Evolutionary conservation across 108 stramenopile species (phyloP), one percentile per base, ranked within the genome.

Genomic region (Nannochloropsis salina): DNA sequence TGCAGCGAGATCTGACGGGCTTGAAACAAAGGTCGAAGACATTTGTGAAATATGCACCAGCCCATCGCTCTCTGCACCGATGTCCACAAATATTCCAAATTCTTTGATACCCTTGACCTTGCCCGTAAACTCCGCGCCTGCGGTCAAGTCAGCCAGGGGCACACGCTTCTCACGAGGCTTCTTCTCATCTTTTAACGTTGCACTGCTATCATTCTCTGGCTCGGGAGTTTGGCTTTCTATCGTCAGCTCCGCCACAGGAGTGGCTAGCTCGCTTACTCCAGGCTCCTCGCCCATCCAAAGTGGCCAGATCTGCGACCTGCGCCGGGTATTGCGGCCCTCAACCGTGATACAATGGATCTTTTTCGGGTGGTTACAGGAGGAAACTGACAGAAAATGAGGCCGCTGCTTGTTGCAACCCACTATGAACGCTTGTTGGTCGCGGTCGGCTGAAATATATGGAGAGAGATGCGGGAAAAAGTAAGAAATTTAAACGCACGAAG

Each of bases 11-110:
- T 44, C 12, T 8, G 31, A 9, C 5, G 44, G 22, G 47, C 44
- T 44, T 15, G 9, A 6, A 9, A 84, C 83, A 8, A 21, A 84
- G 8, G 9, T 41, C 9, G 20, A 9, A 6, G 47, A 41, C n/a
- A 84, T 18, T 44, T 84, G 44, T 5, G 83, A 84, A 41, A 84
- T 84, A 45, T 84, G 83, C 40, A 84, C 83, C 12, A 84, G 83
- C 9, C 45, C 83, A 45, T 84, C 83, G 83, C 44, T 31, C 83
- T 61, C 43, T 20, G 83, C 47, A 8, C 83, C 83, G 47, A 84
- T 84, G 83, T 84, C 83, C 31, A 84, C 83, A 44, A 84, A 84
- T 5, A 44, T 44, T 41, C 83, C 83, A 15, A 44, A 84, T 0
- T 15, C 47, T 6, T 22, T 31, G 6, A 84, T 18, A 6, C 45